Conservation (phyloP, 345 rosid genomes). For the Jatropha curcas region DNA sequence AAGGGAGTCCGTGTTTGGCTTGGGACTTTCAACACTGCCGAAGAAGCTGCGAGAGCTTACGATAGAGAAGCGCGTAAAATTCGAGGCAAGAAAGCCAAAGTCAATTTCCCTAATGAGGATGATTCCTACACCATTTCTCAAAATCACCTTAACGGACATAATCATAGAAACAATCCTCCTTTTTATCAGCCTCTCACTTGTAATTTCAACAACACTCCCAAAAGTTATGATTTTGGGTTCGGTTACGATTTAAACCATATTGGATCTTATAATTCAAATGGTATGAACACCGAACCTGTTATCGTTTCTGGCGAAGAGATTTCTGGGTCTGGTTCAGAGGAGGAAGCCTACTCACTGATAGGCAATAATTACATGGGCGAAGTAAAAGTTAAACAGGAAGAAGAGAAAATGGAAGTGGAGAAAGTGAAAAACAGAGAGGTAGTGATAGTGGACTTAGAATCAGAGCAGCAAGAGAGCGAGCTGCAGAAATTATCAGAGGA, state of each 20-base stretch:
- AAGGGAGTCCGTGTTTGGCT: slow-evolving; percentile 96
- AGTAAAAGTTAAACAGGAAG: slow-evolving; percentile 11
- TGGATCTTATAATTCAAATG: slow-evolving; percentile 11
- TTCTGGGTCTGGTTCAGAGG: slow-evolving; percentile 32
- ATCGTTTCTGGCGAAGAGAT: slow-evolving; percentile 30
- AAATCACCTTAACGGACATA: background rate
- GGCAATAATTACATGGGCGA: background rate
- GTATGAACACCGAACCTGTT: slow-evolving; percentile 19
- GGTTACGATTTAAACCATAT: slow-evolving; percentile 40
- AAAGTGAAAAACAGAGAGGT: slow-evolving; percentile 25
- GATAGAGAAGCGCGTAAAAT: slow-evolving; percentile 80
- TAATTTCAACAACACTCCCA: background rate
- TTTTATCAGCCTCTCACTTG: background rate
- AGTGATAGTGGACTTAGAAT: slow-evolving; percentile 6
- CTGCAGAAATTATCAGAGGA: slow-evolving; percentile 64
- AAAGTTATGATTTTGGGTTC: slow-evolving; percentile 24
- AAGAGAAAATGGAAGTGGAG: slow-evolving; percentile 15
- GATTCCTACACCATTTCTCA: slow-evolving; percentile 16
- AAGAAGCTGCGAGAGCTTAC: slow-evolving; percentile 91
- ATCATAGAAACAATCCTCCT: slow-evolving; percentile 1
- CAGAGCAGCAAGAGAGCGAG: slow-evolving; percentile 39
- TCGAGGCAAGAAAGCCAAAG: slow-evolving; percentile 84
- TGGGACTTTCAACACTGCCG: slow-evolving; percentile 87
- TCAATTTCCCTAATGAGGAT: slow-evolving; percentile 78
- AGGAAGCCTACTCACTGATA: background rate